phyloP scores from a whole-genome alignment of 495 filamentous ascomycete species.

The Aspergillus sclerotiicarbonarius region DNA sequence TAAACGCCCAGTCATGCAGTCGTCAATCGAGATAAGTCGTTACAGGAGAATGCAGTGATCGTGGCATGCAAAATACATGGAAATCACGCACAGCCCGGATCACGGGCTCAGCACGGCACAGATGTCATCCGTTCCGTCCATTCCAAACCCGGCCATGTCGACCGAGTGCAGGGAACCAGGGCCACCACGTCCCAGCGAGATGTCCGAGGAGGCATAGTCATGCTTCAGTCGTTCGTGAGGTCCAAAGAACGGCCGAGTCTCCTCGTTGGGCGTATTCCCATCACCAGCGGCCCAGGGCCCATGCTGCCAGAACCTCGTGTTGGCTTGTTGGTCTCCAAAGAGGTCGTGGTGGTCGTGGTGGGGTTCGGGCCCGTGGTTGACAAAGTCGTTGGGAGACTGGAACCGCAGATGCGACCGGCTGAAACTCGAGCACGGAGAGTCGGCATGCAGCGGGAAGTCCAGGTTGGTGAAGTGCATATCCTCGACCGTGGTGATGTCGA shows the following conservation, averaged over 20 bases:
- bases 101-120: slow-evolving; percentile 41
- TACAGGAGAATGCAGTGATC: slow-evolving; percentile 41
- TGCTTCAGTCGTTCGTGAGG: slow-evolving; percentile 49
- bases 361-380: slow-evolving; percentile 37
- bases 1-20: slow-evolving; percentile 51
- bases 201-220: slow-evolving; percentile 50
- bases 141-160: slow-evolving; percentile 49
- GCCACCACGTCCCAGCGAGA: slow-evolving; percentile 45
- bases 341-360: slow-evolving; percentile 49
- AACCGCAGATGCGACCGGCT: slow-evolving; percentile 48
- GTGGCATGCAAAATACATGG: slow-evolving; percentile 31
- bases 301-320: slow-evolving; percentile 50
- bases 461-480: slow-evolving; percentile 40
- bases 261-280: slow-evolving; percentile 50
- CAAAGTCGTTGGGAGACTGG: slow-evolving; percentile 46
- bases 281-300: slow-evolving; percentile 48
- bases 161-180: slow-evolving; percentile 49
- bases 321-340: slow-evolving; percentile 49
- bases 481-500: slow-evolving; percentile 48
- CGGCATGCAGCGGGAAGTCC: slow-evolving; percentile 45
- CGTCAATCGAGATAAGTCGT: slow-evolving; percentile 47
- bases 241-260: slow-evolving; percentile 48
- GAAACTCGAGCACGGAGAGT: slow-evolving; percentile 48
- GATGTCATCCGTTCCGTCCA: slow-evolving; percentile 42
- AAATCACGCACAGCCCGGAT: slow-evolving; percentile 18